Evolutionary conservation across 257 asterid genomes (phyloP).

Genomic region (Gentiana dahurica): DNA sequence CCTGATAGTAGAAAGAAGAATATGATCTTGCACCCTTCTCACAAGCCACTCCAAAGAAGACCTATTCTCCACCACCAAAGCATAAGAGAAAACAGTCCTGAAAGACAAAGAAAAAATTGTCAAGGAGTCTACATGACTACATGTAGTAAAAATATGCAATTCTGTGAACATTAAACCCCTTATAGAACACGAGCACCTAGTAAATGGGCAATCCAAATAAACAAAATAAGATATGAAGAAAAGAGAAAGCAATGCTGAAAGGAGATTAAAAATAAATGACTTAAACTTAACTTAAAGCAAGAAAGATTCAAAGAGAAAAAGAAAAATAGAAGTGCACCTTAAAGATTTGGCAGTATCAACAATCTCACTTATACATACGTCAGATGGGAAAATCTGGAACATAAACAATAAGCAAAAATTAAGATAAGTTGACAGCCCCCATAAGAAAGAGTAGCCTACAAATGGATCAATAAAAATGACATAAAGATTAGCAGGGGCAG

Average conservation of each 20-base stretch:
- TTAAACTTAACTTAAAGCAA: too few species aligned
- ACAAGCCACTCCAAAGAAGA: conserved; percentile 69
- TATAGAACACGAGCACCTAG: background rate
- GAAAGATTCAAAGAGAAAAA: background rate
- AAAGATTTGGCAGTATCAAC: conserved; percentile 49
- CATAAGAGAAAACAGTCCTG: conserved; percentile 38
- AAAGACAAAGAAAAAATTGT: conserved; percentile 9
- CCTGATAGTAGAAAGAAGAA: conserved; percentile 57
- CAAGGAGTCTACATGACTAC: background rate
- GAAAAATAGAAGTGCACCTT: conserved; percentile 35
- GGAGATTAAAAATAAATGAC: background rate
- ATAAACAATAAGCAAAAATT: background rate
- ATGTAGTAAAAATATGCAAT: background rate
- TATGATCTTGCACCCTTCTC: conserved; percentile 73
- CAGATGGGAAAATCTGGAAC: conserved; percentile 76
- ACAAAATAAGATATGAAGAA: background rate
- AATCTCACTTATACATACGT: conserved; percentile 59
- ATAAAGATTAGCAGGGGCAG: too few species aligned
- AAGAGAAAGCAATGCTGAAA: background rate
- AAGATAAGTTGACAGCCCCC: background rate
- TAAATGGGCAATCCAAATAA: background rate
- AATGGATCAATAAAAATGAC: too few species aligned
- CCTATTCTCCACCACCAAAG: conserved; percentile 28
- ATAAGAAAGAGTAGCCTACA: background rate
- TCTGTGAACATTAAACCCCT: too few species aligned